Conservation (phyloP, 495 filamentous ascomycete species). For the Filosporella fistucella region DNA sequence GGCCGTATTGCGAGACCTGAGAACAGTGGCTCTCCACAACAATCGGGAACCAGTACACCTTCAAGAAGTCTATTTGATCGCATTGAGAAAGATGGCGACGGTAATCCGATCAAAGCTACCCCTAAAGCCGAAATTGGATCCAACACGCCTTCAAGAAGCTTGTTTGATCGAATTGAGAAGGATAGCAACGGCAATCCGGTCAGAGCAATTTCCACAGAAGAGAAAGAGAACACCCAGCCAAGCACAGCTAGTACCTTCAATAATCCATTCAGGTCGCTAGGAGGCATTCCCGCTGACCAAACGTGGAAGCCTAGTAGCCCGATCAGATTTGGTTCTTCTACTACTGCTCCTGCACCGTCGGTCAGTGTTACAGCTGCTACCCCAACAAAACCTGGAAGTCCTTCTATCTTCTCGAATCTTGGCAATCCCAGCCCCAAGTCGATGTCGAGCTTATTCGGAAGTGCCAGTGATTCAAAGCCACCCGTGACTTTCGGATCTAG, state of each 20-base stretch:
- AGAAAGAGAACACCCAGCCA: conserved; percentile 25
- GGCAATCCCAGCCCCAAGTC: not conserved
- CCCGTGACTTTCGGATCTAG: not conserved
- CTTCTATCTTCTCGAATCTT: conserved; percentile 11
- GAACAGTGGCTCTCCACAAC: not conserved
- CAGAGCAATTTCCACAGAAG: conserved; percentile 23
- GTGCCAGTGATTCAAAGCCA: not conserved
- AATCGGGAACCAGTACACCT: conserved; percentile 1
- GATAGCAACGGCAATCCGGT: conserved; percentile 33
- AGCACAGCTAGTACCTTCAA: conserved; percentile 24
- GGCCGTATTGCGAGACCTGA: too few species aligned
- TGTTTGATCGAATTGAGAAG: conserved; percentile 48
- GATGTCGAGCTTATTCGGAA: not conserved
- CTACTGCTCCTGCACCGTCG: conserved; percentile 22
- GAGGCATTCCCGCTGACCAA: conserved; percentile 29
- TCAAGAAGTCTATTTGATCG: conserved; percentile 44
- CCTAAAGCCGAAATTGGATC: conserved; percentile 1
- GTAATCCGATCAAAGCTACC: not conserved
- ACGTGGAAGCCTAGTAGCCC: conserved; percentile 48
- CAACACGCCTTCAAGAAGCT: conserved; percentile 24
- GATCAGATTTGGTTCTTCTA: conserved; percentile 39
- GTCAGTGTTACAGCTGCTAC: conserved; percentile 31
- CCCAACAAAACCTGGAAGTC: conserved; percentile 24
- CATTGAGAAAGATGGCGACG: conserved; percentile 24
- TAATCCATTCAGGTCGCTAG: conserved; percentile 18